Evolutionary conservation across 2,329 filamentous ascomycete species (phyloP).

Genomic region (Fusarium secorum): DNA sequence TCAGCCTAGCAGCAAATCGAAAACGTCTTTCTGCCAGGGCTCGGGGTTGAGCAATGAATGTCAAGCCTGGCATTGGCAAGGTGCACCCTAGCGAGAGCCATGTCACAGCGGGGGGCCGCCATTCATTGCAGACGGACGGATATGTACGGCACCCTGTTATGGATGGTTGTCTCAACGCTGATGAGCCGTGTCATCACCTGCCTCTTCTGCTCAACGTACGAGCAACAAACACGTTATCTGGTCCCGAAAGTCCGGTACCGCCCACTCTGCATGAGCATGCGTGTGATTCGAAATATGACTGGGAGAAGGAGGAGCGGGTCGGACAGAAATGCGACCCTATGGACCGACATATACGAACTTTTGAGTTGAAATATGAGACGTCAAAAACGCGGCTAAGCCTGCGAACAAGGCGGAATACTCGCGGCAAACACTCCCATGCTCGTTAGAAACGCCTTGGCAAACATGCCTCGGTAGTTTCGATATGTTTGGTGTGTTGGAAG

Average conservation of each 20-base stretch:
- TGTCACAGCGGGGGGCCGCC: slow-evolving; percentile 14
- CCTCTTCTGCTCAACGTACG: slow-evolving; percentile 38
- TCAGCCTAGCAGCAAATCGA: slow-evolving; percentile 22
- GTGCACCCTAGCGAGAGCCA: slow-evolving; percentile 13
- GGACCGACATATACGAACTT: slow-evolving; percentile 38
- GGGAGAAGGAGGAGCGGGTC: slow-evolving; percentile 15
- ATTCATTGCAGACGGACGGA: slow-evolving; percentile 19
- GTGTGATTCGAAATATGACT: slow-evolving; percentile 30
- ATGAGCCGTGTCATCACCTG: slow-evolving; percentile 23
- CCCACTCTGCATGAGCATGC: slow-evolving; percentile 41
- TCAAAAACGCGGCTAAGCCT: slow-evolving; percentile 35
- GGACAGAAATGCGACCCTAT: slow-evolving; percentile 23
- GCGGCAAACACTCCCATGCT: slow-evolving; percentile 27
- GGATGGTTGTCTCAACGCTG: slow-evolving; percentile 31
- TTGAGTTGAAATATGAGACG: slow-evolving; percentile 36
- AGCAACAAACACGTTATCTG: slow-evolving; percentile 33
- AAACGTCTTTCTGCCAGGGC: slow-evolving; percentile 22
- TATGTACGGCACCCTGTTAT: slow-evolving; percentile 8
- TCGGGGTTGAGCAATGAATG: slow-evolving; percentile 7
- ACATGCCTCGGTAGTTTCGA: slow-evolving; percentile 13
- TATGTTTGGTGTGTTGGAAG: slow-evolving; percentile 15
- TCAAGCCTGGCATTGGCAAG: slow-evolving; percentile 5
- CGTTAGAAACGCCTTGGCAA: slow-evolving; percentile 1
- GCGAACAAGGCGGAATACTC: slow-evolving; percentile 29
- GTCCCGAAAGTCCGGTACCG: slow-evolving; percentile 46